These are phyloP conservation scores for Carex parvula DNA, from an alignment of 176 grass and related monocot species.

Conservation along the genomic window DNA sequence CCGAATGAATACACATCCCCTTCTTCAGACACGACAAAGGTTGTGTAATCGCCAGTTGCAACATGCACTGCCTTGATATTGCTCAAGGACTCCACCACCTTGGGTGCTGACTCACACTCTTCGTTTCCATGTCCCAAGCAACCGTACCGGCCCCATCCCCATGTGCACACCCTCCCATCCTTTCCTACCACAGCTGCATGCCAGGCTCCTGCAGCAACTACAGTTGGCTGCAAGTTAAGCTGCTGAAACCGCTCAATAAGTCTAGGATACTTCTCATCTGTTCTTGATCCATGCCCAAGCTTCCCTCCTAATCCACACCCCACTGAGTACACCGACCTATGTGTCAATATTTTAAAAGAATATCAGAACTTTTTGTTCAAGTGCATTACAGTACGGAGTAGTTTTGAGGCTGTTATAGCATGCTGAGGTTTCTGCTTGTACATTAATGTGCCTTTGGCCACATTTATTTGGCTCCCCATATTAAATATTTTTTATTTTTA, in stretches of 20 bases:
- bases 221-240: slow-evolving; percentile 74
- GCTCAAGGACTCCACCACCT: slow-evolving; percentile 68
- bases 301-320: slow-evolving; percentile 93
- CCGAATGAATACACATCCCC: slow-evolving; percentile 89
- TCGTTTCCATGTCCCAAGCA: slow-evolving; percentile 96
- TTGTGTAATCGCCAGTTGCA: slow-evolving; percentile 85
- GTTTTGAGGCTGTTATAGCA: neutral
- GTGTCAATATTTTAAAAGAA: slow-evolving; percentile 2
- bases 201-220: slow-evolving; percentile 87
- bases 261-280: slow-evolving; percentile 86
- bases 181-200: slow-evolving; percentile 83
- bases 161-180: slow-evolving; percentile 83
- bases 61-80: slow-evolving; percentile 69
- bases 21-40: slow-evolving; percentile 70
- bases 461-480: neutral
- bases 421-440: neutral
- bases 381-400: neutral
- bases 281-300: slow-evolving; percentile 71
- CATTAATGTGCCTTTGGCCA: neutral
- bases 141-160: slow-evolving; percentile 94
- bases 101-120: slow-evolving; percentile 79
- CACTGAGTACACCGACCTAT: slow-evolving; percentile 88
- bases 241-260: slow-evolving; percentile 67
- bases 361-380: neutral
- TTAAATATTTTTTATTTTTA: neutral